Evolutionary conservation across 1,284 basidiomycete species (phyloP).

Genomic region (Melampsora larici-populina): DNA sequence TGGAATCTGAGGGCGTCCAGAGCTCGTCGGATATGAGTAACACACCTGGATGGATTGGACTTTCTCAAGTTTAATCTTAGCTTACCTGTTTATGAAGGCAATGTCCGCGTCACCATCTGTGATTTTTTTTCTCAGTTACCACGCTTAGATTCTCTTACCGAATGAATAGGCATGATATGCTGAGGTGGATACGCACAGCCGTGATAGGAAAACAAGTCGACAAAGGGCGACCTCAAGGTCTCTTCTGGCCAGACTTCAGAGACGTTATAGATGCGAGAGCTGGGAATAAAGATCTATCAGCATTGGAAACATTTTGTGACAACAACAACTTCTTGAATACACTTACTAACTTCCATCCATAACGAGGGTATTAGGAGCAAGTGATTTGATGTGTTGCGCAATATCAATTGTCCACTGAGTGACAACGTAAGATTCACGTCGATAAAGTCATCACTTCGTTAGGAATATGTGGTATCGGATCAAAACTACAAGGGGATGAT

Average conservation of each 20-base stretch:
- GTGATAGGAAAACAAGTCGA: background rate
- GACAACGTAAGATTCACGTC: too few relatives aligned
- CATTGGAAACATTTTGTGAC: background rate
- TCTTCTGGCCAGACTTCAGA: background rate
- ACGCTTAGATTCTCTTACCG: too few relatives aligned
- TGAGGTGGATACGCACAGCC: background rate
- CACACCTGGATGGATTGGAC: background rate
- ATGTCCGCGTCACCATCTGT: background rate
- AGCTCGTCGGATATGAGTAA: too few relatives aligned
- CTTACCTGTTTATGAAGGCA: background rate
- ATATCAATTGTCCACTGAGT: constrained; percentile 8
- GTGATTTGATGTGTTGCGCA: background rate
- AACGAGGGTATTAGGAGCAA: background rate
- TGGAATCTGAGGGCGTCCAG: background rate
- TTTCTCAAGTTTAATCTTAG: too few relatives aligned
- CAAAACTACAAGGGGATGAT: too few relatives aligned
- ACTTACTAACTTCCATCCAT: constrained; percentile 4
- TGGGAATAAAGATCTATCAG: background rate
- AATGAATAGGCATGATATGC: background rate
- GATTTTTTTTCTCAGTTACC: too few relatives aligned
- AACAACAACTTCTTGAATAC: background rate
- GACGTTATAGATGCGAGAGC: background rate
- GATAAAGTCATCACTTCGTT: too few relatives aligned
- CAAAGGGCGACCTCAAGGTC: background rate
- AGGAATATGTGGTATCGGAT: too few relatives aligned